These are phyloP conservation scores for Phaeosphaeria sp. DNA, from an alignment of 2,329 filamentous ascomycete genomes.

Conservation along the genomic window DNA sequence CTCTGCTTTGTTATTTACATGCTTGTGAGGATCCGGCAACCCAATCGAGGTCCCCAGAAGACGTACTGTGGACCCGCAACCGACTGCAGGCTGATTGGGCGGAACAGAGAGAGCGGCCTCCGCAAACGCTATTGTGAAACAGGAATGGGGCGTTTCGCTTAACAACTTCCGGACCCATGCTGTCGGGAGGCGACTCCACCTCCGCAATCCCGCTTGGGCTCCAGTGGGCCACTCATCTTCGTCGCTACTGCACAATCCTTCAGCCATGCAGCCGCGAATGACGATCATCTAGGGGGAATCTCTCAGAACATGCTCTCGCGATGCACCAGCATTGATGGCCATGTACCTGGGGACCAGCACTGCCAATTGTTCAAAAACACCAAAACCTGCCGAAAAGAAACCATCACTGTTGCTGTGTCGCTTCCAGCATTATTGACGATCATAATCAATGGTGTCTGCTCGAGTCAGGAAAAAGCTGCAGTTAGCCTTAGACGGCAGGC, in stretches of 20 bases:
- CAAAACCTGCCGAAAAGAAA: neutral
- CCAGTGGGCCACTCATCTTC: neutral
- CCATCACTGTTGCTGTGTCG: neutral
- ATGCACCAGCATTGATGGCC: neutral
- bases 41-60: neutral
- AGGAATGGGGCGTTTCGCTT: neutral
- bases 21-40: neutral
- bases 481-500: neutral
- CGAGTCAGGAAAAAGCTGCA: neutral
- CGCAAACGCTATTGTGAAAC: neutral
- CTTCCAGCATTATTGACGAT: neutral
- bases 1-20: neutral
- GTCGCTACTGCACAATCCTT: constrained; percentile 6
- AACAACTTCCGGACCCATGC: constrained; percentile 1
- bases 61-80: neutral
- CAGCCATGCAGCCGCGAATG: neutral
- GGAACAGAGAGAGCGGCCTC: neutral
- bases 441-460: neutral
- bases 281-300: neutral
- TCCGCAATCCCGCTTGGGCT: neutral
- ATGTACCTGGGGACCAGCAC: neutral
- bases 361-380: neutral
- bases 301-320: neutral
- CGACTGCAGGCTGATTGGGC: neutral
- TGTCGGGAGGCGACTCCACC: neutral